Evolutionary conservation across 108 stramenopile genomes (phyloP).

Genomic region (Cyclostephanos invisitatus): DNA sequence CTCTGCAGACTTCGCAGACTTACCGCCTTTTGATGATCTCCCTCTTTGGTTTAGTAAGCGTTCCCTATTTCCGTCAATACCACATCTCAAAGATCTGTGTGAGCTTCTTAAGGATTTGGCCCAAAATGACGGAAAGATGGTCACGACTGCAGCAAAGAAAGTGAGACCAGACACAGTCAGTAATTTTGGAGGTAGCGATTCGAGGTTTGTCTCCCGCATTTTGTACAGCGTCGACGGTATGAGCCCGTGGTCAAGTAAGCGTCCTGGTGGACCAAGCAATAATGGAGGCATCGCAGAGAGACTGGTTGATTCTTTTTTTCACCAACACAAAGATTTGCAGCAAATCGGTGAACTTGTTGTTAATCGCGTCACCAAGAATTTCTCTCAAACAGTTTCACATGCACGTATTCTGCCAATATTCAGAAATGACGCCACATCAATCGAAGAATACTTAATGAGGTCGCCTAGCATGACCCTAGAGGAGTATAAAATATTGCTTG

Average conservation of each 20-base stretch:
- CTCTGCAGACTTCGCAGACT: not conserved
- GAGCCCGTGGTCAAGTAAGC: conserved; percentile 28
- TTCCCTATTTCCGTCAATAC: conserved; percentile 44
- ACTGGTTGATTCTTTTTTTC: conserved; percentile 79
- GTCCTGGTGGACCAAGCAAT: conserved; percentile 13
- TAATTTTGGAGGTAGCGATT: conserved; percentile 3
- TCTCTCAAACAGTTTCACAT: conserved; percentile 4
- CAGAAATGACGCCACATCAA: conserved; percentile 15
- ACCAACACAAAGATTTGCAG: conserved; percentile 71
- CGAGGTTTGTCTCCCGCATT: conserved; percentile 53
- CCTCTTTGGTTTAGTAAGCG: conserved; percentile 50
- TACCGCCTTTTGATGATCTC: conserved; percentile 21
- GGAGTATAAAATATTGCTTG: conserved; percentile 29
- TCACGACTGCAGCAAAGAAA: conserved; percentile 46
- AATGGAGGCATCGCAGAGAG: conserved; percentile 46
- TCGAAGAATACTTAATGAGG: conserved; percentile 23
- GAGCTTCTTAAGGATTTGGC: conserved; percentile 48
- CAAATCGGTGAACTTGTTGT: conserved; percentile 68
- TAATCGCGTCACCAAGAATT: conserved; percentile 52
- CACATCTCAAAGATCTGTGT: conserved; percentile 62
- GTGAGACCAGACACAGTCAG: conserved; percentile 60
- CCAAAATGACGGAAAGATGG: conserved; percentile 17
- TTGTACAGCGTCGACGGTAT: conserved; percentile 23
- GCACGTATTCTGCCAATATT: conserved; percentile 29
- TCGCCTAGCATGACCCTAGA: conserved; percentile 25